Base-by-base conservation (phyloP, 2,329 filamentous ascomycete species). In the Aureobasidium sp. region DNA sequence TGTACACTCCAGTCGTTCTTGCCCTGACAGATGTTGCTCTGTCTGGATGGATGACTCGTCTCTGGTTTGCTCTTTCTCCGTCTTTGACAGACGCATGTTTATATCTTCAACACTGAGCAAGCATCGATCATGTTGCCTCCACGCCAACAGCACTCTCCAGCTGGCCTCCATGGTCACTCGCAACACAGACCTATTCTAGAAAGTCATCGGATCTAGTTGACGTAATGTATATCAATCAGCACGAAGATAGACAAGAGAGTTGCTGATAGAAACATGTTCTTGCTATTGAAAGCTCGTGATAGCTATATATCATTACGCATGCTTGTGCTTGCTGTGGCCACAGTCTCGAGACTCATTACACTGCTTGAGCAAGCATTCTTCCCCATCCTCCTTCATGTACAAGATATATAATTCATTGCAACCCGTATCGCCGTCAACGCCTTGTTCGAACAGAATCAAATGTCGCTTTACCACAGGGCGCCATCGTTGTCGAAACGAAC, bases 401-500 rank as follows among this genome's bases (percentile, higher is more conserved):
- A 22, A 55, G 25, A 15, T 31, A 42, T 8, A 3, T 20, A 7
- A 55, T 55, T 25, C 49, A 39, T 39, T 22, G 6, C 22, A 39
- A n/a, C 31, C 49, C 34, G 27, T 52, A 39, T 37, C 34, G 49
- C 51, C 51, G 31, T 29, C 7, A 57, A 57, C 53, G 53, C 53
- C 53, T 34, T 6, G 29, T 6, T 9, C 14, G 17, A 2, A 27
- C n/a, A 25, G 20, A 25, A 25, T 25, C 20, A 22, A 3, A 9
- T 37, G 7, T 14, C 25, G 2, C 5, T 12, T 60, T 56, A 86
- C 84, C 84, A 87, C 31, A 90, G 84, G 62, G 88, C 87, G 69
- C 86, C 84, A 75, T 96, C 92, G 66, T 86, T 84, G 77, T 99
- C 94, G 76, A 99, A 99, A 69, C 94, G 81, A 68, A 84, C 84